Evolutionary conservation across 768 basidiomycete genomes (phyloP), one percentile per base, ranked within the genome.

Genomic region (Kwoniella dejecticola): DNA sequence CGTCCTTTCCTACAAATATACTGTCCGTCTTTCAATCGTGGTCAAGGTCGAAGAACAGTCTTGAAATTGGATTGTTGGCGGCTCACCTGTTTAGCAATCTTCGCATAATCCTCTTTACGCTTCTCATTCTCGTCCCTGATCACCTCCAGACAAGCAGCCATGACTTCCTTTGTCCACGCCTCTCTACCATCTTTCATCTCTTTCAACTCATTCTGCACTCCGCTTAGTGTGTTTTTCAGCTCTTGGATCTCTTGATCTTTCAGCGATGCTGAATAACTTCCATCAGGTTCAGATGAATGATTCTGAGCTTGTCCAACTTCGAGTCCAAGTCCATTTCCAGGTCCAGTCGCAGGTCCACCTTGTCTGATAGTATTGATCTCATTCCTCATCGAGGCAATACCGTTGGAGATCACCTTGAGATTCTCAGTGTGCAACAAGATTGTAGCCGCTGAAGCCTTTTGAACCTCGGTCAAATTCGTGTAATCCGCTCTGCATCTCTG

Each of bases 141-240:
- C 2, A 41, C 42, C 17, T 36, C 40, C 38, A 57, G 48, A 54
- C 57, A 60, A 47, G 57, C 52, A n/a, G 27, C 42, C 52, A 60
- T 56, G 31, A 59, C 63, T 19, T 60, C 57, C 23, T 49, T 59
- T 2, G 57, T 60, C 63, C 63, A 64, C 5, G 50, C 45, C 23
- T 64, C 63, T 44, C 57, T 64, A 11, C 48, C 52, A 11, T 53
- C 36, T n/a, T 24, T 46, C 52, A 60, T 31, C 21, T 40, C 53
- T 29, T 47, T 53, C 17, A 60, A 40, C 17, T 36, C 57, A 19
- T 47, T 31, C 29, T 58, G 38, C 42, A 64, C 15, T 1, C 2
- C 8, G 30, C 52, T 52, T 26, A 64, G 8, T 15, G 33, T 46
- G 11, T 30, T 21, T 23, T 36, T 40, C 29, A 64, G 26, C 2